Evolutionary conservation across 805 yeast genomes (phyloP).

Genomic region (Candida boleticola): DNA sequence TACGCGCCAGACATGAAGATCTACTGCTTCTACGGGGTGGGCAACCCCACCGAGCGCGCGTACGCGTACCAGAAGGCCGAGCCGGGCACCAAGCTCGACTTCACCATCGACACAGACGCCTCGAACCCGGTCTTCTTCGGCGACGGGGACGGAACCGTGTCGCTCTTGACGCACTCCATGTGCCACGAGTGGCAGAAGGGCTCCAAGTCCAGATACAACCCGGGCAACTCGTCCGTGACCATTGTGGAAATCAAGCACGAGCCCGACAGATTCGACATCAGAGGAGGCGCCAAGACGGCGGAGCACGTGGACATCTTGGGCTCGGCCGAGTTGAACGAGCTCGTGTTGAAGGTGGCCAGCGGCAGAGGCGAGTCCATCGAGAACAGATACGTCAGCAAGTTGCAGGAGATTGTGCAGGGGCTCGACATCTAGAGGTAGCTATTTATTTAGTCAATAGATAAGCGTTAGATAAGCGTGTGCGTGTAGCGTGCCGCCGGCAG

Average conservation of each 20-base stretch:
- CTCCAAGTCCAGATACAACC: constrained; percentile 65
- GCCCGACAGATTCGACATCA: constrained; percentile 88
- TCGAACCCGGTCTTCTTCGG: constrained; percentile 70
- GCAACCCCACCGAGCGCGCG: constrained; percentile 93
- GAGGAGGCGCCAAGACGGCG: constrained; percentile 97
- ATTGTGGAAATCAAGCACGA: constrained; percentile 90
- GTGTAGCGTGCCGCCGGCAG: no score
- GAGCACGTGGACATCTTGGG: constrained; percentile 98
- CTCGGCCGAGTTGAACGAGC: constrained; percentile 86
- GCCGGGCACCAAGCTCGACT: constrained; percentile 53
- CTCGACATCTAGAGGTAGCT: constrained; percentile 55
- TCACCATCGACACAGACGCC: constrained; percentile 67
- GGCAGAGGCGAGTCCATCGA: constrained; percentile 73
- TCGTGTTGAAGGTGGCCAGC: constrained; percentile 75
- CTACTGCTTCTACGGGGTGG: constrained; percentile 92
- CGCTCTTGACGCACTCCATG: constrained; percentile 81
- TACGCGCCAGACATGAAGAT: constrained; percentile 90
- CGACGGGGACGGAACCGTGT: constrained; percentile 96
- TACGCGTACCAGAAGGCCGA: constrained; percentile 73
- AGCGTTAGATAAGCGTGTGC: no score
- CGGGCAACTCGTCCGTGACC: constrained; percentile 69
- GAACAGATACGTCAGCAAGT: constrained; percentile 55
- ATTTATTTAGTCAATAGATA: no score
- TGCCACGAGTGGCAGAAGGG: constrained; percentile 87
- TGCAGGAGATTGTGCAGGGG: constrained; percentile 59